Base-by-base conservation (phyloP, 352 stramenopile genomes). In the Globisporangium viniferum region DNA sequence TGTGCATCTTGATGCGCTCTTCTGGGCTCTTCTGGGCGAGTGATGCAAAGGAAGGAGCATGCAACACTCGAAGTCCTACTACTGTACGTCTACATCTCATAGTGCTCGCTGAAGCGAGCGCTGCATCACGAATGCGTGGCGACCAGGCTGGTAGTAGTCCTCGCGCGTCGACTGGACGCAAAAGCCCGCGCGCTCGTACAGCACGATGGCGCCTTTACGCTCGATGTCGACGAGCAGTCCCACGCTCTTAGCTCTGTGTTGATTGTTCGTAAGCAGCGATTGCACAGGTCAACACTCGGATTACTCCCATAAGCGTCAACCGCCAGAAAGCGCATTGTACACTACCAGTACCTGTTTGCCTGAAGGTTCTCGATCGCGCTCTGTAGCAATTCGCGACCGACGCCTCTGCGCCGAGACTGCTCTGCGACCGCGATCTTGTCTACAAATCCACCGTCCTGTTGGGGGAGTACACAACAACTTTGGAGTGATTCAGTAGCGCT, bases 371-470 rank as follows among this genome's bases (percentile, higher is more conserved):
- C 58, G 54, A 88, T 73, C 12, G 80, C 76, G 36, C 24, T 29
- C 20, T 76, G 74, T 48, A 88, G 41, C 36, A 88, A 63, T 10
- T 20, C 44, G 12, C 76, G 72, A 2, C 71, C 80, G 31, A 88
- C 20, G 15, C 76, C 76, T 27, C 71, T 68, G 12, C 78, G 76
- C 36, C 73, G 65, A 2, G 55, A 59, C 59, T 70, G 44, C 64
- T 79, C 68, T 20, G 73, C 72, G 36, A 88, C 75, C 5, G 80
- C 77, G 27, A 88, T 67, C 53, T 82, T 82, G 65, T 84, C 77
- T 39, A 88, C 72, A 63, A 79, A 71, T 3, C 77, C 76, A 12
- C 72, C 70, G 14, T 66, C 53, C 80, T 87, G 61, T 56, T 6
- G 44, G 20, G 35, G 5, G 35, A 12, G 14, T 8, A 12, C 5